Conservation (phyloP, 2,329 filamentous ascomycete species). For the Eutypa lata region DNA sequence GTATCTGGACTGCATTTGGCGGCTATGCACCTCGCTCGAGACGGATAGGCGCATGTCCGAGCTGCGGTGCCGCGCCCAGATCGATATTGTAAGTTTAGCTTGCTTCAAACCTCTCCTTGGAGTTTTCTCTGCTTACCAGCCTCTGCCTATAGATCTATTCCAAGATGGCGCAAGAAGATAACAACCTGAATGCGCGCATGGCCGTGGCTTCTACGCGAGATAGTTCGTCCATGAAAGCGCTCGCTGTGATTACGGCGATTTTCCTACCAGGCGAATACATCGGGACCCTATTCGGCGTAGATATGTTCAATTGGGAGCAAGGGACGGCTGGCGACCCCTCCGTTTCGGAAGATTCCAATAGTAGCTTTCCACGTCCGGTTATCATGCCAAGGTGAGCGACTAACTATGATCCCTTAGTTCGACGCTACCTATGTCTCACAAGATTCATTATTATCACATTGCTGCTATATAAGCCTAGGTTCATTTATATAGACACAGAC, state of each 20-base stretch:
- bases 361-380: slow-evolving; percentile 25
- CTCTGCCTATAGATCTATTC: slow-evolving; percentile 38
- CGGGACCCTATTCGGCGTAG: slow-evolving; percentile 43
- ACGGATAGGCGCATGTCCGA: slow-evolving; percentile 45
- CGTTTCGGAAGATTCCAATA: slow-evolving; percentile 27
- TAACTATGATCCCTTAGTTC: neutral
- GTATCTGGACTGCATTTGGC: slow-evolving; percentile 41
- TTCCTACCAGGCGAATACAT: slow-evolving; percentile 47
- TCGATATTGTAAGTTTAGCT: slow-evolving; percentile 38
- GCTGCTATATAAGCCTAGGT: no score
- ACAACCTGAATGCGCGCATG: slow-evolving; percentile 48
- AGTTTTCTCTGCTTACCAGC: neutral
- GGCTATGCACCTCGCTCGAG: slow-evolving; percentile 42
- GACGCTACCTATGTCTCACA: neutral
- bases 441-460: no score
- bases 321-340: slow-evolving; percentile 27
- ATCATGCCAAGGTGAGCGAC: slow-evolving; percentile 28
- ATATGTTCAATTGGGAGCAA: slow-evolving; percentile 42
- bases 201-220: slow-evolving; percentile 76
- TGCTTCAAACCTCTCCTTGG: no score
- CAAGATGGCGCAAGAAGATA: slow-evolving; percentile 48
- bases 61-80: slow-evolving; percentile 42
- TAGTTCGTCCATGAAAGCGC: slow-evolving; percentile 45
- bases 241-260: slow-evolving; percentile 46
- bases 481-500: no score